Percentiles rank a stretch among this genome's conserved stretches.
Conservation (phyloP, 306 rosid species). For the Echinosophora koreensis region DNA sequence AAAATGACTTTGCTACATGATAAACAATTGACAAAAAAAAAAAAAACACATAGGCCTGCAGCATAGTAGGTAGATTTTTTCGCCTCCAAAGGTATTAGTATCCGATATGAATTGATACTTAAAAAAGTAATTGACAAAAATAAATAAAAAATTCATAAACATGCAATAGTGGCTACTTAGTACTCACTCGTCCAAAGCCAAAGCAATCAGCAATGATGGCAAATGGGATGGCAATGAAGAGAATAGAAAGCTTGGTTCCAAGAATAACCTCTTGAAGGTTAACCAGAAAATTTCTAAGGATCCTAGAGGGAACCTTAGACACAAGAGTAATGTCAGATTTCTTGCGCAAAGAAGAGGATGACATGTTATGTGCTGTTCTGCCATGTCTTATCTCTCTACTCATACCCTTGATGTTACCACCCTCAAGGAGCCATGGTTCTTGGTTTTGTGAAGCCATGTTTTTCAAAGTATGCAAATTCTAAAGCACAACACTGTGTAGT, state of each 20-base stretch:
- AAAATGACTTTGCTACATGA: too few relatives aligned
- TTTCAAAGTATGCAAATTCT: too few relatives aligned
- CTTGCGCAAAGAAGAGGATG: slow-evolving; percentile 77
- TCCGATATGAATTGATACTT: too few relatives aligned
- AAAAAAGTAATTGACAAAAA: too few relatives aligned
- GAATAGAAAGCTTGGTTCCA: slow-evolving; percentile 82
- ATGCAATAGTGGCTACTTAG: too few relatives aligned
- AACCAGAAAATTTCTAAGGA: slow-evolving; percentile 57
- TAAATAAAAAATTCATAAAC: too few relatives aligned
- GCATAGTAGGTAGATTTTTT: too few relatives aligned
- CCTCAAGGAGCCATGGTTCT: slow-evolving; percentile 70
- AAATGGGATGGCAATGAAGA: slow-evolving; percentile 78
- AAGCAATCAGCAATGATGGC: slow-evolving; percentile 64
- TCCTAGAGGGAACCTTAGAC: slow-evolving; percentile 52
- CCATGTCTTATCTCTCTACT: slow-evolving; percentile 65
- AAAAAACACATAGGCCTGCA: too few relatives aligned
- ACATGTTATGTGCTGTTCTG: slow-evolving; percentile 78
- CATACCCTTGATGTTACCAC: slow-evolving; percentile 47
- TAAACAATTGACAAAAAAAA: too few relatives aligned
- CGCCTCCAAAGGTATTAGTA: too few relatives aligned
- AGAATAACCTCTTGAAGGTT: slow-evolving; percentile 78
- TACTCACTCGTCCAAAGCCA: slow-evolving; percentile 75
- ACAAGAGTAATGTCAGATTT: slow-evolving; percentile 72
- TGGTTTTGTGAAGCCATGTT: slow-evolving; percentile 47
- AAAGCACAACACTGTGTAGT: too few relatives aligned